Conservation (phyloP, 768 basidiomycete genomes). For the Sarcodon sp. region DNA sequence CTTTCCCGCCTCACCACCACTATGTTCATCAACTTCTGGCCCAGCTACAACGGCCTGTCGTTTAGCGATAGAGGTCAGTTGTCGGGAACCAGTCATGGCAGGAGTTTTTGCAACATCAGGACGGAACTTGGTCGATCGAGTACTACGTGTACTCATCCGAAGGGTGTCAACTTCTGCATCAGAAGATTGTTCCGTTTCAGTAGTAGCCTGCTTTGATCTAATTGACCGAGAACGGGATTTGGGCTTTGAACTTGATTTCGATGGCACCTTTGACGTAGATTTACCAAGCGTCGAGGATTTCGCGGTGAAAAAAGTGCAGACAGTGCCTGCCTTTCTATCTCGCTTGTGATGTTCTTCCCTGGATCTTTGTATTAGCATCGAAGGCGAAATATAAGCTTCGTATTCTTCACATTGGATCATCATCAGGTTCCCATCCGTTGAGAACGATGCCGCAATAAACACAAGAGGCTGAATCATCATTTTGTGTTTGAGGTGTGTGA, state of each 20-base stretch:
- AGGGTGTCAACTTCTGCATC: conserved; percentile 14
- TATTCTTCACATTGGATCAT: conserved; percentile 63
- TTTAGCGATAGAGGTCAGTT: conserved; percentile 9
- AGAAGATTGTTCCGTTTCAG: conserved; percentile 7
- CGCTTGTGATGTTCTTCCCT: conserved; percentile 74
- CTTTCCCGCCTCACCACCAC: conserved; percentile 13
- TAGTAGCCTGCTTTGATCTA: neutral
- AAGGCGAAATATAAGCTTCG: conserved; percentile 13
- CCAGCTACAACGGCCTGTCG: no score
- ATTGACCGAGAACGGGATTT: conserved; percentile 3
- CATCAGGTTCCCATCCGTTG: conserved; percentile 77
- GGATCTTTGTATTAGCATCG: conserved; percentile 1
- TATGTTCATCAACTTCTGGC: conserved; percentile 11
- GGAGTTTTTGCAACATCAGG: conserved; percentile 9
- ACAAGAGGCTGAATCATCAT: conserved; percentile 77
- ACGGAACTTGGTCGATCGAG: conserved; percentile 1
- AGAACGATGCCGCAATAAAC: conserved; percentile 73
- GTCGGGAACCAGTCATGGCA: conserved; percentile 8
- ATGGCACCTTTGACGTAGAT: conserved; percentile 13
- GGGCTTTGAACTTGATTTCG: conserved; percentile 9
- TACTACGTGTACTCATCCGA: conserved; percentile 2
- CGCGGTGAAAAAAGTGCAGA: conserved; percentile 30
- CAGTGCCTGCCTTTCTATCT: conserved; percentile 28
- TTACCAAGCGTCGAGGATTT: conserved; percentile 13
- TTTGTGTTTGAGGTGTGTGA: conserved; percentile 51